A percentile compares a stretch with the other conserved stretches of the same genome.
These are phyloP conservation scores for Yamadazyma mexicana DNA, from an alignment of 1,139 yeast genomes.

Conservation along the genomic window DNA sequence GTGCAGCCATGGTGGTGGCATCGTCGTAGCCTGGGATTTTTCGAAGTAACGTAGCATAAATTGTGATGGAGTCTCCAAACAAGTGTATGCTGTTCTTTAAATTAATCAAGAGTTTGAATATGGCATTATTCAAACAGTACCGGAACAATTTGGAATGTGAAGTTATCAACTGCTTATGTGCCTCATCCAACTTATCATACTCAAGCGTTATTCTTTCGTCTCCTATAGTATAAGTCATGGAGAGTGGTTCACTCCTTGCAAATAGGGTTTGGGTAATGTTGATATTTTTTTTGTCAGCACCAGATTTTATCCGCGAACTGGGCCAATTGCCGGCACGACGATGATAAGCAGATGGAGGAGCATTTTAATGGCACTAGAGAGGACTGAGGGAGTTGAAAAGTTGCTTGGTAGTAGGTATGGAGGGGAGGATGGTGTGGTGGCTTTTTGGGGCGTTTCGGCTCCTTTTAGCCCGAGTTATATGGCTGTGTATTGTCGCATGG, in stretches of 20 bases:
- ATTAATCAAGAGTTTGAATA: slow-evolving; percentile 27
- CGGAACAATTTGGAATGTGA: slow-evolving; percentile 32
- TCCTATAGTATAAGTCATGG: slow-evolving; percentile 39
- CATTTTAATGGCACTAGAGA: too few species aligned
- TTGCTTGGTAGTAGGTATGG: too few species aligned
- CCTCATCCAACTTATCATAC: slow-evolving; percentile 18
- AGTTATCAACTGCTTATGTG: slow-evolving; percentile 27
- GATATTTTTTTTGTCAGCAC: background rate
- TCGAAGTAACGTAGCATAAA: slow-evolving; percentile 39
- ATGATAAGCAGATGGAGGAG: too few species aligned
- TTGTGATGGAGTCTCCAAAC: slow-evolving; percentile 39
- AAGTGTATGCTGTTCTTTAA: slow-evolving; percentile 37
- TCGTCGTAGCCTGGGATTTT: slow-evolving; percentile 47
- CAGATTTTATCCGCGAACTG: background rate
- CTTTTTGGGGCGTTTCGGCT: too few species aligned
- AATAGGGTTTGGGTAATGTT: background rate
- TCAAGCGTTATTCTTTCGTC: slow-evolving; percentile 27
- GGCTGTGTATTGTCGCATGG: too few species aligned
- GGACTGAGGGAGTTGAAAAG: too few species aligned
- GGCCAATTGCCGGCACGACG: too few species aligned
- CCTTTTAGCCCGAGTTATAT: too few species aligned
- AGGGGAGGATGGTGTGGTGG: too few species aligned
- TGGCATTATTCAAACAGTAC: slow-evolving; percentile 35
- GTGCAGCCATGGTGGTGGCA: slow-evolving; percentile 34
- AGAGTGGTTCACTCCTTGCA: background rate